Evolutionary conservation across 1,284 basidiomycete species (phyloP), one percentile per base, ranked within the genome.

Genomic region (Chalciporus sp.): DNA sequence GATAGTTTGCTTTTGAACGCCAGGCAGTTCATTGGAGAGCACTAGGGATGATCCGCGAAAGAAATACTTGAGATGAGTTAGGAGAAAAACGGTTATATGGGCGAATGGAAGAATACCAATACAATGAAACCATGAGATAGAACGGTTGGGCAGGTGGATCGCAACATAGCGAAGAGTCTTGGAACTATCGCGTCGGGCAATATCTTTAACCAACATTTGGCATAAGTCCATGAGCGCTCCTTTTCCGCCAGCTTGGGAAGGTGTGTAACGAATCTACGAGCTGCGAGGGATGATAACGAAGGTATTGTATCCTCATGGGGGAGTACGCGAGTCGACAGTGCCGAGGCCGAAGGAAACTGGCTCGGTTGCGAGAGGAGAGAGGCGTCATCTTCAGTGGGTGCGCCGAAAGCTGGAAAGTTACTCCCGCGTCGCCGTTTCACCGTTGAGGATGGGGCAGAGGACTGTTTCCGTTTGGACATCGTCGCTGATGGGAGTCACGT

Each of bases 111-210:
- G 58, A 78, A 54, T 62, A 86, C 85, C 58, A 82, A 73, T 37
- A 75, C 72, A 31, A 88, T 83, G 16, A 86, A 71, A 14, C 76
- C 79, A 58, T 83, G 76, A 14, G 69, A 75, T 31, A 88, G 71
- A 48, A 78, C 69, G 3, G 74, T 75, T 5, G 86, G 83, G 60
- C 76, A 80, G 8, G 74, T 67, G 1, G 72, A 63, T 51, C 72
- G 75, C 28, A 88, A 67, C 64, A 78, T 75, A 6, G 75, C 64
- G 56, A 86, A 83, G 12, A 88, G 49, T 52, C 69, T 77, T 37
- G 79, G 76, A 10, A 81, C 67, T 4, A 85, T 57, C 4, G 66
- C n/a, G 42, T 86, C 83, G 0, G 86, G 86, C 10, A 87, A 64
- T 1, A 61, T 60, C 51, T 74, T 72, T n/a, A 88, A 65, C 61